Evolutionary conservation across 2,329 filamentous ascomycete species (phyloP).

Genomic region (Arthrobotrys musiformis): DNA sequence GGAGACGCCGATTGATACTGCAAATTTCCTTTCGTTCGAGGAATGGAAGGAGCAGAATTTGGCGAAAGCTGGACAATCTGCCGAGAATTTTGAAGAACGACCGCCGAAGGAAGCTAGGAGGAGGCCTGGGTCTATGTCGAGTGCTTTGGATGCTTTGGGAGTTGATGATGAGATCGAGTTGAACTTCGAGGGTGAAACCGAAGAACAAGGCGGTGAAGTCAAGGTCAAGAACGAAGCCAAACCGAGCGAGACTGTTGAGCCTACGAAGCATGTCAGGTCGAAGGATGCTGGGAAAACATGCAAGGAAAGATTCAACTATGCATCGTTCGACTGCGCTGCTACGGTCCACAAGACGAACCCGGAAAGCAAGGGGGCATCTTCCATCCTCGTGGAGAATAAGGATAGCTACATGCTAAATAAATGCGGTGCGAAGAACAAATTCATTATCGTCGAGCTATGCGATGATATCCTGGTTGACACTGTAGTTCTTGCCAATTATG

Average conservation of each 20-base stretch:
- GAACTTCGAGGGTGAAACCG: slow-evolving; percentile 69
- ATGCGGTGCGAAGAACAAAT: slow-evolving; percentile 87
- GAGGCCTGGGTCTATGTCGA: slow-evolving; percentile 68
- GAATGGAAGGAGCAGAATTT: slow-evolving; percentile 98
- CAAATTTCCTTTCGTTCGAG: slow-evolving; percentile 93
- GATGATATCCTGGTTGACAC: slow-evolving; percentile 90
- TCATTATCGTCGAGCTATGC: slow-evolving; percentile 92
- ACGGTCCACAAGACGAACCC: slow-evolving; percentile 90
- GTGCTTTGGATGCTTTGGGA: slow-evolving; percentile 80
- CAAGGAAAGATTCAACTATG: slow-evolving; percentile 97
- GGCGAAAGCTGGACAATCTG: slow-evolving; percentile 82
- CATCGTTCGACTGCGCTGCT: slow-evolving; percentile 95
- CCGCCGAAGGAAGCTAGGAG: slow-evolving; percentile 67
- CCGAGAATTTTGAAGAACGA: slow-evolving; percentile 72
- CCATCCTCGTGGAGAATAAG: slow-evolving; percentile 94
- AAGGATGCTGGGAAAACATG: slow-evolving; percentile 97
- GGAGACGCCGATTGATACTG: slow-evolving; percentile 76
- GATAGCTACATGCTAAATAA: slow-evolving; percentile 98
- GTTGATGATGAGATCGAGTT: slow-evolving; percentile 89
- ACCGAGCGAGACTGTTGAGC: slow-evolving; percentile 56
- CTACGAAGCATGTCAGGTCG: slow-evolving; percentile 64
- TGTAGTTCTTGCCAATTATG: slow-evolving; percentile 95
- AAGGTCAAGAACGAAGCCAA: slow-evolving; percentile 57
- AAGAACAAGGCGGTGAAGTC: slow-evolving; percentile 57
- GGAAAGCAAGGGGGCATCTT: slow-evolving; percentile 85